These are phyloP conservation scores for Sorghum bicolor DNA, from an alignment of 176 grass and related monocot genomes.

Conservation along the genomic window Sorghum_bicolor_NCBIv3 NC_012879.2:48878001-48878500, in stretches of 20 bases:
- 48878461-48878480: not conserved
- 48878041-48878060: too few species aligned
- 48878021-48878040: too few species aligned
- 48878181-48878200: not conserved
- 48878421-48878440: not conserved
- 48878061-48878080: too few species aligned
- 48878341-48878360: not conserved
- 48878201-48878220: not conserved
- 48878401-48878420: not conserved
- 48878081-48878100: too few species aligned
- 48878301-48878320: not conserved
- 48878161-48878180: too few species aligned
- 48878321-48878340: not conserved
- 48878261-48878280: not conserved
- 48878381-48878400: not conserved
- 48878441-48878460: not conserved
- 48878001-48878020: too few species aligned
- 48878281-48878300: not conserved
- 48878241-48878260: not conserved
- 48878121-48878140: not conserved
- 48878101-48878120: too few species aligned
- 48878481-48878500: not conserved
- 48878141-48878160: too few species aligned
- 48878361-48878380: not conserved
- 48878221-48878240: not conserved